phyloP scores from a whole-genome alignment of 2,329 filamentous ascomycete genomes.

The Xylariaceae sp. region DNA sequence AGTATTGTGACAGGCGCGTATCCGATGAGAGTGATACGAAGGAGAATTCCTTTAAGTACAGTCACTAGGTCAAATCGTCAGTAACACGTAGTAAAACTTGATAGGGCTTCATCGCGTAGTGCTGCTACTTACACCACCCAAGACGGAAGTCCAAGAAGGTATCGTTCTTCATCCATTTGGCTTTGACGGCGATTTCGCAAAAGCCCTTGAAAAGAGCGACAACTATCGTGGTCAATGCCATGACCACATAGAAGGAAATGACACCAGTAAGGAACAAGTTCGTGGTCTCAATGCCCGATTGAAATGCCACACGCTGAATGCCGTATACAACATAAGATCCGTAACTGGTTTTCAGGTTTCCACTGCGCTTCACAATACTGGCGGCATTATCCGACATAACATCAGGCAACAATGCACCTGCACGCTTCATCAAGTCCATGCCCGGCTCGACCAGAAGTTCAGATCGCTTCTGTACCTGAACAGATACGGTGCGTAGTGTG shows the following conservation, averaged over 20 bases:
- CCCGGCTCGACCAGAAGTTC: conserved; percentile 33
- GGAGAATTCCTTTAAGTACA: conserved; percentile 88
- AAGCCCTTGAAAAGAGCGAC: conserved; percentile 77
- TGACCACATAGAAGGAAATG: conserved; percentile 82
- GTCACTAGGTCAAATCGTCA: conserved; percentile 45
- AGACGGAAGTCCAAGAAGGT: conserved; percentile 93
- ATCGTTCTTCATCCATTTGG: conserved; percentile 74
- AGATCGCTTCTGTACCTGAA: conserved; percentile 71
- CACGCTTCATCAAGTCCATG: conserved; percentile 50
- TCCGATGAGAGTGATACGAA: conserved; percentile 83
- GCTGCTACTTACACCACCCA: conserved; percentile 60
- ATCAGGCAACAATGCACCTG: conserved; percentile 48
- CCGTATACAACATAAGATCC: conserved; percentile 66
- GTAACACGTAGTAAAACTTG: not conserved
- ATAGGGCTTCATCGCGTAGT: not conserved
- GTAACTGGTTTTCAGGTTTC: conserved; percentile 49
- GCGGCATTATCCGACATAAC: conserved; percentile 31
- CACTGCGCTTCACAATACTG: conserved; percentile 46
- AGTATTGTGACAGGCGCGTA: conserved; percentile 89
- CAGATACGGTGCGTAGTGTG: conserved; percentile 68
- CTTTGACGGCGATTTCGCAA: conserved; percentile 71
- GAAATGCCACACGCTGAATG: conserved; percentile 86
- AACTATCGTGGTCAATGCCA: conserved; percentile 66
- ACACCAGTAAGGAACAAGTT: conserved; percentile 93
- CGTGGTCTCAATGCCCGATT: conserved; percentile 76